Evolutionary conservation across 176 grass and related monocot genomes (phyloP), one percentile per base, ranked within the genome.

Genomic region (Carex parvula): DNA sequence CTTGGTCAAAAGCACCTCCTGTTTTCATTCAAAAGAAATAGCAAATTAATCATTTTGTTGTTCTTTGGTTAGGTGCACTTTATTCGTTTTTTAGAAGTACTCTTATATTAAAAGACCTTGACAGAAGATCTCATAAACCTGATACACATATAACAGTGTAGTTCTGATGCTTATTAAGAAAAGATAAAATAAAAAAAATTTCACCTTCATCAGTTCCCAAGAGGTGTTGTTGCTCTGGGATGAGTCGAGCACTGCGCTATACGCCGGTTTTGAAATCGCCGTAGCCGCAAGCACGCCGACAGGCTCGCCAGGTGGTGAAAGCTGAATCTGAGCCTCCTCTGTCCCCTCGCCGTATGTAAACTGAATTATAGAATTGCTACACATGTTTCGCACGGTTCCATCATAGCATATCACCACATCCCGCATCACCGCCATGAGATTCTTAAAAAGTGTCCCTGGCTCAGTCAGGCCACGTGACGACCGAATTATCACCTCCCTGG

Each of bases 201-300:
- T 68, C 85, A 98, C 95, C 89, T 98, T 98, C 95, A 98, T 98
- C 12, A 83, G 80, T 65, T 94, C 95, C 95, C 95, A 98, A 33
- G 95, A 98, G 55, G 95, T 92, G 84, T 98, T 98, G 87, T 95
- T 98, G 84, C 91, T 95, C 70, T 92, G 92, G 42, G 95, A 98
- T 24, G 95, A 86, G 82, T 98, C 95, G 60, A 98, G 84, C 7
- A 98, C 95, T 75, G 92, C 93, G 64, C 86, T 95, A 72, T 98
- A 98, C 70, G 95, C 92, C 18, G 89, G 92, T 11, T 91, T 93
- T 2, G 92, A 98, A 55, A 98, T 98, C 85, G 95, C 93, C 24
- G 95, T 98, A 44, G 92, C 95, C 62, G 95, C 93, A 82, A 98
- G 94, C 20, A 92, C 95, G 44, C 95, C 95, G 62, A 98, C 95